Evolutionary conservation across 176 grass and related monocot species (phyloP), one percentile per base, ranked within the genome.

Genomic region (Triticum timopheevii): DNA sequence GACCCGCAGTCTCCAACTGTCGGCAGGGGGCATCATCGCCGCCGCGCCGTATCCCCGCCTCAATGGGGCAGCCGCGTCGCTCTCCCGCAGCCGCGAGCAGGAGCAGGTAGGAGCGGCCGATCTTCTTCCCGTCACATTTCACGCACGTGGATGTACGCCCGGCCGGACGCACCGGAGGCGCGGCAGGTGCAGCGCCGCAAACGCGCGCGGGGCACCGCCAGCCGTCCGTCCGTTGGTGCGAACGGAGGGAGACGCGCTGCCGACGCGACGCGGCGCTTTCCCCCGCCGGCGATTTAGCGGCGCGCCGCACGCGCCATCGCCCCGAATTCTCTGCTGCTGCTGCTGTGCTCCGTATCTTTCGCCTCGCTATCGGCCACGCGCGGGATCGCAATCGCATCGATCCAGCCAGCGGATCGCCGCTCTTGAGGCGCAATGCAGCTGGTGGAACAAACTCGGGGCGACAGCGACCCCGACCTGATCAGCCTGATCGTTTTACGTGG

Each of bases 181-280:
- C 27, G 27, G 27, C 27, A 28, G 27, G 28, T 30, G 28, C 28
- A 38, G 82, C 76, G 87, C 87, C 82, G 82, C 87, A 85, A 65
- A 6, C 70, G 36, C 78, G 40, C 42, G 82, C 50, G 50, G 45
- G 3, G 45, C 45, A 15, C 34, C 34, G 4, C 33, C 13, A 23
- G 69, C 36, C 69, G 69, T 42, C 20, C 20, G 20, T 23, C 1
- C 0, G 30, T 8, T 2, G 36, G 38, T 73, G 70, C 13, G 70
- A 73, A 47, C 11, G 15, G 15, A 3, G 17, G 13, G 13, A 2
- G 17, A 8, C 10, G 72, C 72, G 44, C 73, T 75, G 72, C 72
- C 72, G 72, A 75, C 72, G 15, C 65, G 28, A 75, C 72, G 15
- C 65, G 28, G 23, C 61, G 61, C 61, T 12, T 24, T 7, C 5